Conservation (phyloP, 441 rosid species). For the Pelargonium myrrhifolium region DNA sequence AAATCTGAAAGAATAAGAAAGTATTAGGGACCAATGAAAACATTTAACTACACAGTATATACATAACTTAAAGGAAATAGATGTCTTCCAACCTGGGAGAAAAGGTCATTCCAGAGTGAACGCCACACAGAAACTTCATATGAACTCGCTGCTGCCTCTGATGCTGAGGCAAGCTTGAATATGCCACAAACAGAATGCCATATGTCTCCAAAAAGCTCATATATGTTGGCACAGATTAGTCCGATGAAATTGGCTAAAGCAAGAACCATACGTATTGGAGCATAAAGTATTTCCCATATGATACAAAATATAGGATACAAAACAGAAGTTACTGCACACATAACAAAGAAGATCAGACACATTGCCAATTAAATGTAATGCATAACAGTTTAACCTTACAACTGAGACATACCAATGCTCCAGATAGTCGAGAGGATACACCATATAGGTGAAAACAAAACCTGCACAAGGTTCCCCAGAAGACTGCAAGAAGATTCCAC, state of each 20-base stretch:
- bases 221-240: conserved; percentile 14
- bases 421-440: conserved; percentile 19
- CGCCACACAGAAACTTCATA: conserved; percentile 25
- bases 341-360: conserved; percentile 9
- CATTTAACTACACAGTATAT: not conserved
- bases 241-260: conserved; percentile 20
- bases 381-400: not conserved
- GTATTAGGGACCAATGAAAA: not conserved
- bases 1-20: conserved; percentile 20
- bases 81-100: conserved; percentile 21
- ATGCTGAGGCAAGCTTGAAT: conserved; percentile 17
- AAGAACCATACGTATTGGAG: conserved; percentile 24
- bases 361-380: not conserved
- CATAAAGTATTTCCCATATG: conserved; percentile 23
- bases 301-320: conserved; percentile 19
- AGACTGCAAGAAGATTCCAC: conserved; percentile 22
- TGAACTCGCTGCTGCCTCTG: conserved; percentile 18
- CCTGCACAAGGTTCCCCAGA: conserved; percentile 19
- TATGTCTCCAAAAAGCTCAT: conserved; percentile 13
- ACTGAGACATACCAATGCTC: conserved; percentile 20
- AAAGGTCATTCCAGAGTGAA: conserved; percentile 27
- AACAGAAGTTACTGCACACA: conserved; percentile 22
- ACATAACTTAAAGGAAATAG: not conserved
- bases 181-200: conserved; percentile 13
- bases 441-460: conserved; percentile 27